Percentiles rank a stretch among this genome's conserved stretches.
These are phyloP conservation scores for Ustilago shanxiensis DNA, from an alignment of 1,284 basidiomycete species.

Conservation along the genomic window DNA sequence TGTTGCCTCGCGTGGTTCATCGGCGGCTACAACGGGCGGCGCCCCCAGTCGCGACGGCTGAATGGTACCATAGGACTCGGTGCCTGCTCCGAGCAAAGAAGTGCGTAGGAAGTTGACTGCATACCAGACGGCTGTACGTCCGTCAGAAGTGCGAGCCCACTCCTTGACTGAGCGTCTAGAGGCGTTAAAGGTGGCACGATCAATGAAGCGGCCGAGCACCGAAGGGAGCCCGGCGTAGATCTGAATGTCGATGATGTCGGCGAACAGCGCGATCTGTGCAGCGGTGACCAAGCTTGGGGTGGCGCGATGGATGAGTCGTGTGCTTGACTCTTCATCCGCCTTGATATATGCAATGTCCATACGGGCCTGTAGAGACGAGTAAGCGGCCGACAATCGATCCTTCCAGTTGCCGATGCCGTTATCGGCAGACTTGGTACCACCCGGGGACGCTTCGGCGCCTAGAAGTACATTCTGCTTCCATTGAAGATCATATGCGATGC, in stretches of 20 bases:
- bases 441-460: constrained; percentile 46
- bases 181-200: constrained; percentile 52
- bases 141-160: constrained; percentile 54
- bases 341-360: constrained; percentile 56
- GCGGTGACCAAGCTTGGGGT: constrained; percentile 53
- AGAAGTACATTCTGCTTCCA: constrained; percentile 60
- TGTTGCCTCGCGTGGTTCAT: constrained; percentile 18
- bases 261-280: constrained; percentile 55
- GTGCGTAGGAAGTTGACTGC: constrained; percentile 53
- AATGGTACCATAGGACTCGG: constrained; percentile 44
- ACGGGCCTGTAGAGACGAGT: constrained; percentile 48
- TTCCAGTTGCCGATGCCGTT: constrained; percentile 51
- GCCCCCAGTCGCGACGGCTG: constrained; percentile 26
- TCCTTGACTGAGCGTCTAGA: constrained; percentile 51
- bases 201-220: constrained; percentile 59
- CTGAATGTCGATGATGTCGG: constrained; percentile 59
- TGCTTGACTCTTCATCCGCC: constrained; percentile 50
- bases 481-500: constrained; percentile 58
- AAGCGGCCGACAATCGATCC: constrained; percentile 47
- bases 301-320: constrained; percentile 48
- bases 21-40: neutral
- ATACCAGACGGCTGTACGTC: constrained; percentile 51
- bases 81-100: constrained; percentile 39
- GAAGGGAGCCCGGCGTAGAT: constrained; percentile 58
- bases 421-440: constrained; percentile 29